Percentiles rank a stretch among this genome's conserved stretches.
These are phyloP conservation scores for Auricularia cornea DNA, from an alignment of 768 basidiomycete genomes.

Conservation along the genomic window DNA sequence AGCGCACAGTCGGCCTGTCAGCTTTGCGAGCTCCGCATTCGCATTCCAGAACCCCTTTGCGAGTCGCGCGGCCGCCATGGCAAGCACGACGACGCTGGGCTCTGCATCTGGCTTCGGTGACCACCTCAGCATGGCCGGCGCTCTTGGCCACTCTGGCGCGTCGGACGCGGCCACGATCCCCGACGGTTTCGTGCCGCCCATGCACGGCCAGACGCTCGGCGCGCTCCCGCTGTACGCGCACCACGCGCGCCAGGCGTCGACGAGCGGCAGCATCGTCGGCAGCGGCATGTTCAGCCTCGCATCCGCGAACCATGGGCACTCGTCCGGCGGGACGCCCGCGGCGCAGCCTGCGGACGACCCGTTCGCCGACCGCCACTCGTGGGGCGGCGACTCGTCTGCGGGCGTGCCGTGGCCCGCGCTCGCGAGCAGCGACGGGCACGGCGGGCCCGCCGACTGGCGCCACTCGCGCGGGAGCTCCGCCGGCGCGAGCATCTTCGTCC, in stretches of 20 bases:
- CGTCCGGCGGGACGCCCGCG: not conserved
- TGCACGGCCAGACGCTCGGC: not conserved
- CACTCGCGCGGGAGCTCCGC: not conserved
- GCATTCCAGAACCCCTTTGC: not conserved
- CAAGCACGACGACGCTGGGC: not conserved
- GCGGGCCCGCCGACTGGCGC: not conserved
- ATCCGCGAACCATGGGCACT: not conserved
- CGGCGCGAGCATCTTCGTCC: not conserved
- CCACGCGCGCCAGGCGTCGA: not conserved
- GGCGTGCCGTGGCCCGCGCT: not conserved
- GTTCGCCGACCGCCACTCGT: not conserved
- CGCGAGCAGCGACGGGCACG: not conserved
- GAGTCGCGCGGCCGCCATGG: not conserved
- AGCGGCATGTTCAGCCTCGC: not conserved
- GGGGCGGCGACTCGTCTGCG: not conserved
- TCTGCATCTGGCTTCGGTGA: too few species aligned
- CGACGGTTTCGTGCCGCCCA: not conserved
- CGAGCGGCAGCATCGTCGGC: not conserved
- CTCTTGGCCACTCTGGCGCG: not conserved
- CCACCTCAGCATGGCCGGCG: not conserved
- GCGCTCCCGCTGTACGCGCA: too few species aligned
- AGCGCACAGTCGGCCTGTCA: not conserved
- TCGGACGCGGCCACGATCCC: not conserved
- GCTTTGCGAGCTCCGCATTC: not conserved
- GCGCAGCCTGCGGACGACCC: not conserved